Evolutionary conservation across 108 stramenopile species (phyloP).

Genomic region (Epithemia pelagica): DNA sequence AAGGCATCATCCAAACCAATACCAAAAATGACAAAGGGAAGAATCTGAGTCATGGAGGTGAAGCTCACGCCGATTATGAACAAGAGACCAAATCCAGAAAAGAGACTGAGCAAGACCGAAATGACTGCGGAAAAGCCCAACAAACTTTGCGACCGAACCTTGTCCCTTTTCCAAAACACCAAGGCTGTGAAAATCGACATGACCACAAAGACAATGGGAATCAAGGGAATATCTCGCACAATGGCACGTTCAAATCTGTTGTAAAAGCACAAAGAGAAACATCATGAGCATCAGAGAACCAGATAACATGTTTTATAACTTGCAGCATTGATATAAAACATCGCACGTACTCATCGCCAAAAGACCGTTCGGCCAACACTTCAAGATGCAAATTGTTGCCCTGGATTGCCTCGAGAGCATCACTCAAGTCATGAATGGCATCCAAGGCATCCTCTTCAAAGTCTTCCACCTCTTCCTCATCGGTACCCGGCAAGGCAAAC

Average conservation of each 20-base stretch:
- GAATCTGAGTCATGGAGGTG: slow-evolving; percentile 25
- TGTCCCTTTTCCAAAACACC: slow-evolving; percentile 13
- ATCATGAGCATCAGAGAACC: too few species aligned
- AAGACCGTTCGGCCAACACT: slow-evolving; percentile 5
- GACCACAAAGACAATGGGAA: slow-evolving; percentile 10
- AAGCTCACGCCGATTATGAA: slow-evolving; percentile 23
- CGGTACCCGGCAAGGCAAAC: slow-evolving; percentile 5
- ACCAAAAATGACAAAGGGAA: too few species aligned
- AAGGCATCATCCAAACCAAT: slow-evolving; percentile 29
- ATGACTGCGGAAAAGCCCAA: slow-evolving; percentile 19
- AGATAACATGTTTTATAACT: too few species aligned
- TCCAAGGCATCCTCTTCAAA: slow-evolving; percentile 17
- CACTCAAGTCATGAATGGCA: slow-evolving; percentile 7
- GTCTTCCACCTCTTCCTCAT: slow-evolving; percentile 10
- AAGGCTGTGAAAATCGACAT: slow-evolving; percentile 17
- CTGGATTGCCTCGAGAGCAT: not conserved
- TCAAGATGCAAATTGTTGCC: slow-evolving; percentile 7
- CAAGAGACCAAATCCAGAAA: too few species aligned
- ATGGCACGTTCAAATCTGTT: too few species aligned
- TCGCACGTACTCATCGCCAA: too few species aligned
- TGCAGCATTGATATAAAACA: too few species aligned
- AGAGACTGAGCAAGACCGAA: too few species aligned
- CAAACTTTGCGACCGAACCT: slow-evolving; percentile 13
- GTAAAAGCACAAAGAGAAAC: too few species aligned
- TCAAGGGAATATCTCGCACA: too few species aligned